phyloP scores from a whole-genome alignment of 2,329 filamentous ascomycete genomes.

The Aureobasidium sp. region DNA sequence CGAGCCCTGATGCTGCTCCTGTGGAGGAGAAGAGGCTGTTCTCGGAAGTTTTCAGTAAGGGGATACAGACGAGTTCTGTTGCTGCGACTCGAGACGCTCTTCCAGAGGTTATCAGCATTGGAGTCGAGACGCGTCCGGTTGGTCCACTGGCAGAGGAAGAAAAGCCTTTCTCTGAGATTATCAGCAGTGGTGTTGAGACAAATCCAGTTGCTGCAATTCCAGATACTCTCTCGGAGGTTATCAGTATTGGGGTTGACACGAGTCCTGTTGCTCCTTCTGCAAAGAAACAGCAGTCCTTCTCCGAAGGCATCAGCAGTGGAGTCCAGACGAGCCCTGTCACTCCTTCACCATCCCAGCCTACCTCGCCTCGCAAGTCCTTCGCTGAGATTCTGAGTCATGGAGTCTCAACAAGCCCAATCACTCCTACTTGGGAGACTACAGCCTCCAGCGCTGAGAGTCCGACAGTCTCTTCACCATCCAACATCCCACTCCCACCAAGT shows the following conservation, averaged over 20 bases:
- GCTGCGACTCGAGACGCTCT: too few species aligned
- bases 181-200: background rate
- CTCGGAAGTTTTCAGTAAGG: too few species aligned
- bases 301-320: background rate
- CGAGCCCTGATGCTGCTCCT: too few species aligned
- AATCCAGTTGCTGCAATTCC: background rate
- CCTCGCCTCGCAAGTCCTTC: too few species aligned
- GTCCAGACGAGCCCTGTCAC: background rate
- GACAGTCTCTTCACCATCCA: background rate
- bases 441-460: too few species aligned
- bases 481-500: background rate
- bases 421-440: too few species aligned
- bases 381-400: too few species aligned
- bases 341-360: too few species aligned
- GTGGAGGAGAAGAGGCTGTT: too few species aligned
- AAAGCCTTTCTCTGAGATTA: background rate
- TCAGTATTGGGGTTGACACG: background rate
- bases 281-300: background rate
- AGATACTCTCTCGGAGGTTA: background rate
- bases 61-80: background rate
- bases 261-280: background rate
- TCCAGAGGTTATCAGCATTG: background rate
- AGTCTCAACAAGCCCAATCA: too few species aligned
- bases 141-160: background rate
- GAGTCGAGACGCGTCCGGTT: background rate